These are phyloP conservation scores for Hamamelis virginiana DNA, from an alignment of 164 flowering plant species.

Conservation along the genomic window DNA sequence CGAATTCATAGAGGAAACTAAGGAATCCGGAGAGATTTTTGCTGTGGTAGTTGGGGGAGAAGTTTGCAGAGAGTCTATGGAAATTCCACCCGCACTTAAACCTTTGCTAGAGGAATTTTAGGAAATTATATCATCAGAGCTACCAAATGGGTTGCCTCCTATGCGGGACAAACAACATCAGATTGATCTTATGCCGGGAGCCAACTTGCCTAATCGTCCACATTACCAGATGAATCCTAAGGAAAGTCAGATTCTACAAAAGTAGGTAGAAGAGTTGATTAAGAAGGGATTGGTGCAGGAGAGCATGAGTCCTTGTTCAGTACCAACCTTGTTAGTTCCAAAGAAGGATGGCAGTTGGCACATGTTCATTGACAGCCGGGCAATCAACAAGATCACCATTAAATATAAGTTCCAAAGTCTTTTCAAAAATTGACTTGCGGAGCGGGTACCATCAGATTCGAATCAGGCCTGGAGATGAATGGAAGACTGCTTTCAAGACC, in stretches of 20 bases:
- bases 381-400: not conserved
- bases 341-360: not conserved
- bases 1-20: not conserved
- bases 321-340: not conserved
- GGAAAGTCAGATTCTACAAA: not conserved
- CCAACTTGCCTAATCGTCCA: not conserved
- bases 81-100: not conserved
- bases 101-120: not conserved
- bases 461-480: no score
- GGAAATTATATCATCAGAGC: not conserved
- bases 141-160: slow-evolving; percentile 1
- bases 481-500: no score
- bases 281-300: slow-evolving; percentile 1
- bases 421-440: slow-evolving; percentile 1
- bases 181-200: not conserved
- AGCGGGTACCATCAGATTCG: no score
- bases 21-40: not conserved
- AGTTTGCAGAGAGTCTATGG: no score
- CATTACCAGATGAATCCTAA: not conserved
- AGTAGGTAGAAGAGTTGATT: not conserved
- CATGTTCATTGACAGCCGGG: not conserved
- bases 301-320: not conserved
- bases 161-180: not conserved
- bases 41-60: not conserved
- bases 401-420: not conserved